phyloP scores from a whole-genome alignment of 139 green algal species.

The Cymbomonas tetramitiformis region DNA sequence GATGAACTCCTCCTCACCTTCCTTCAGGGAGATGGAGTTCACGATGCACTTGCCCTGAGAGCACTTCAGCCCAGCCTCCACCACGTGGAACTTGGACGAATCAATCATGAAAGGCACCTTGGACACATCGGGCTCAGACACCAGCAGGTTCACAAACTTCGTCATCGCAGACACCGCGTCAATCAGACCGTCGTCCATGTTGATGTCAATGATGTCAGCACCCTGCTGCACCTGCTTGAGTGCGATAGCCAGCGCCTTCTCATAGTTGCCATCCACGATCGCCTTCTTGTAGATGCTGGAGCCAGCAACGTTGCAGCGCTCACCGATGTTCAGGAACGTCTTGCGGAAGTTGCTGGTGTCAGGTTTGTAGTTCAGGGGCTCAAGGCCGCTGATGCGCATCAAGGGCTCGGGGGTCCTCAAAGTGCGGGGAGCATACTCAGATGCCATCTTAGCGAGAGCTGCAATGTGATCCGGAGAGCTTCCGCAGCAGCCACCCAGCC shows the following conservation, averaged over 20 bases:
- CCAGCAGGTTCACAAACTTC: slow-evolving; percentile 85
- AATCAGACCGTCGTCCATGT: slow-evolving; percentile 95
- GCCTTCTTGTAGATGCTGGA: slow-evolving; percentile 92
- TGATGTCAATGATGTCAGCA: slow-evolving; percentile 91
- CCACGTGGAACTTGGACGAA: slow-evolving; percentile 87
- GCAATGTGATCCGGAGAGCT: slow-evolving; percentile 77
- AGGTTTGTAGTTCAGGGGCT: slow-evolving; percentile 83
- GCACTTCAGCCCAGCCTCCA: slow-evolving; percentile 93
- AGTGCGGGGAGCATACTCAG: slow-evolving; percentile 47
- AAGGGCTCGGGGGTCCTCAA: slow-evolving; percentile 40
- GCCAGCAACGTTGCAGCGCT: slow-evolving; percentile 94
- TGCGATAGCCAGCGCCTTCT: slow-evolving; percentile 82
- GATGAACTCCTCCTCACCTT: slow-evolving; percentile 84
- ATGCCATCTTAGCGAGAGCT: slow-evolving; percentile 50
- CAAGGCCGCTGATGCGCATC: slow-evolving; percentile 80
- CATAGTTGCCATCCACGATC: slow-evolving; percentile 81
- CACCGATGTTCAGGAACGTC: slow-evolving; percentile 87
- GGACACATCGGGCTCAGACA: slow-evolving; percentile 76
- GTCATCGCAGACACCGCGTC: slow-evolving; percentile 87
- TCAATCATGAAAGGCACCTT: slow-evolving; percentile 97
- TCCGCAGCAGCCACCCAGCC: slow-evolving; percentile 88
- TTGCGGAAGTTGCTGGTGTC: slow-evolving; percentile 50
- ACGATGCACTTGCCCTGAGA: slow-evolving; percentile 92
- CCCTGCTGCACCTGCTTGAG: slow-evolving; percentile 59
- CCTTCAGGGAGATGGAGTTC: slow-evolving; percentile 95